Percentiles rank a stretch among this genome's conserved stretches.
Conservation (phyloP, 75 land plant species). For the Picea sitchensis region DNA sequence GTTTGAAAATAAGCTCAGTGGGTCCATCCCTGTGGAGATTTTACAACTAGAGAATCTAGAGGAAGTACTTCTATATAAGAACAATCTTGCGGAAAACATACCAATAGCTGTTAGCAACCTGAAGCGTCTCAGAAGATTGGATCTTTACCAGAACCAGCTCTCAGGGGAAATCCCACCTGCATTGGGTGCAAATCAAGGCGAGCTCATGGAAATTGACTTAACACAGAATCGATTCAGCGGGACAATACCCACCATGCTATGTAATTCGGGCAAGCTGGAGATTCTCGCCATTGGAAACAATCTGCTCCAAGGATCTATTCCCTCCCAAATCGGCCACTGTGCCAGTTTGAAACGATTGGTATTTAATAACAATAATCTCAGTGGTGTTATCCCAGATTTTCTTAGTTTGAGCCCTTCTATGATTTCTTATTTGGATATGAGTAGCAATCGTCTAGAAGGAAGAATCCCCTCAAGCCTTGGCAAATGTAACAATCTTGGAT, state of each 20-base stretch:
- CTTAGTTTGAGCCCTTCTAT: conserved; percentile 9
- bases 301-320: conserved; percentile 37
- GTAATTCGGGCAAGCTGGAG: conserved; percentile 19
- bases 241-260: conserved; percentile 41
- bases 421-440: conserved; percentile 33
- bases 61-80: conserved; percentile 34
- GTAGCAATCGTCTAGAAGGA: conserved; percentile 45
- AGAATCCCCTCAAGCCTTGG: conserved; percentile 51
- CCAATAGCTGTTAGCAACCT: conserved; percentile 49
- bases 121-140: conserved; percentile 23
- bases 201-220: conserved; percentile 45
- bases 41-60: conserved; percentile 32
- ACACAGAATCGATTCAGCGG: conserved; percentile 52
- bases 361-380: conserved; percentile 43
- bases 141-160: conserved; percentile 44
- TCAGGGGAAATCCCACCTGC: conserved; percentile 50
- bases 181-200: conserved; percentile 36
- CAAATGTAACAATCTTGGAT: conserved; percentile 29
- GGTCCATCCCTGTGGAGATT: conserved; percentile 43
- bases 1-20: conserved; percentile 51
- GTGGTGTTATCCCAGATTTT: conserved; percentile 40
- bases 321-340: conserved; percentile 37
- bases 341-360: conserved; percentile 33
- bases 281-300: conserved; percentile 37
- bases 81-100: conserved; percentile 51